A percentile compares a stretch with the other conserved stretches of the same genome.
Evolutionary conservation across 495 filamentous ascomycete genomes (phyloP).

Genomic region (Chlorociboria aeruginascens): DNA sequence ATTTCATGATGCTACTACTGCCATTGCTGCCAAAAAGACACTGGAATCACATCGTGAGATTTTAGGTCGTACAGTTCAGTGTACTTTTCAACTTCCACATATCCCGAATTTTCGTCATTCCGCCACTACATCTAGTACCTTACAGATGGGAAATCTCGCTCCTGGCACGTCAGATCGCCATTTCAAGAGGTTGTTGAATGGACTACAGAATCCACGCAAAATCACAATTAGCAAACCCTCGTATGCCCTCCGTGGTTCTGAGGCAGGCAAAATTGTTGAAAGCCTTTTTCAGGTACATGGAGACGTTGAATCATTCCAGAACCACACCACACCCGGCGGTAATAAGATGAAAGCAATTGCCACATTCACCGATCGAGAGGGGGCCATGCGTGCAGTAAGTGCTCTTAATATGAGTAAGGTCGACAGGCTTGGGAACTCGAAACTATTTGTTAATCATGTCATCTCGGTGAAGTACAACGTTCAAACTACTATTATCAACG

Average conservation of each 20-base stretch:
- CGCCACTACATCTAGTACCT: not conserved
- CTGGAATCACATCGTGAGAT: not conserved
- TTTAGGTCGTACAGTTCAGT: not conserved
- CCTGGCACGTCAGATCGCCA: not conserved
- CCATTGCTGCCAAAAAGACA: not conserved
- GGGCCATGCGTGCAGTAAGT: constrained; percentile 22
- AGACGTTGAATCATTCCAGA: not conserved
- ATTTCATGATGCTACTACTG: not conserved
- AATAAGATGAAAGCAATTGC: constrained; percentile 21
- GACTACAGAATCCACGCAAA: not conserved
- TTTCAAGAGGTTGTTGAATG: not conserved
- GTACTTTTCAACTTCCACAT: too few species aligned
- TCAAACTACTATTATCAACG: constrained; percentile 23
- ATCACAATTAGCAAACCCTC: not conserved
- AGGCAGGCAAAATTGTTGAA: not conserved
- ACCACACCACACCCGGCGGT: not conserved
- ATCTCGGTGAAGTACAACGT: constrained; percentile 27
- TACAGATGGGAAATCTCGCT: not conserved
- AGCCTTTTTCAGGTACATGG: not conserved
- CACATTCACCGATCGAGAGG: constrained; percentile 20
- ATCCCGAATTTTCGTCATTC: too few species aligned
- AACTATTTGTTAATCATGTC: constrained; percentile 22
- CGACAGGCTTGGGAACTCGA: constrained; percentile 14
- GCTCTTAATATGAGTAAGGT: constrained; percentile 15
- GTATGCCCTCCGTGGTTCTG: not conserved